Percentiles rank a stretch among this genome's conserved stretches.
Conservation (phyloP, 768 basidiomycete genomes). For the Lyophyllum semitale region DNA sequence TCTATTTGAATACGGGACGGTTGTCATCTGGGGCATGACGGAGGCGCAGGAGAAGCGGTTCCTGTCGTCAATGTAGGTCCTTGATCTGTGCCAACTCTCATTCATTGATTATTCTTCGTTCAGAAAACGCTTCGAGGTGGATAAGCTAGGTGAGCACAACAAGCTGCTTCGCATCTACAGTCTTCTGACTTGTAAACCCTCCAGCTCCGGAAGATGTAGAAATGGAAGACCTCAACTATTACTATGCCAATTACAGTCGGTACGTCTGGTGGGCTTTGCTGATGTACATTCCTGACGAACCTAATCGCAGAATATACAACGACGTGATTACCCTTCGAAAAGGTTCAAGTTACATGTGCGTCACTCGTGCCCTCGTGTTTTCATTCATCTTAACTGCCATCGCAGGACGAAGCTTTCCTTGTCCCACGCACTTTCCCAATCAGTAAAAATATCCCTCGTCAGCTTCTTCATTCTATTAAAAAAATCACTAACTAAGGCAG, state of each 20-base stretch:
- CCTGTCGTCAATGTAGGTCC: slow-evolving; percentile 81
- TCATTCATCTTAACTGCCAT: neutral
- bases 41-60: slow-evolving; percentile 91
- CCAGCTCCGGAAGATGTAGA: slow-evolving; percentile 85
- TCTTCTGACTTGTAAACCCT: slow-evolving; percentile 5
- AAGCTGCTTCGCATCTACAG: neutral
- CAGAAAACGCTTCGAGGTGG: slow-evolving; percentile 94
- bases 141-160: slow-evolving; percentile 65
- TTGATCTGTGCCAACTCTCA: slow-evolving; percentile 1
- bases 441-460: slow-evolving; percentile 94
- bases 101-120: slow-evolving; percentile 13
- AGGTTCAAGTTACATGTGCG: slow-evolving; percentile 94
- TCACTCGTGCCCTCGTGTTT: slow-evolving; percentile 8
- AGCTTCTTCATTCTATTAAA: slow-evolving; percentile 6
- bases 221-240: slow-evolving; percentile 97
- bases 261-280: slow-evolving; percentile 31
- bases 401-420: slow-evolving; percentile 92
- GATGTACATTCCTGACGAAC: slow-evolving; percentile 6
- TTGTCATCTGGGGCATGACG: slow-evolving; percentile 98
- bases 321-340: slow-evolving; percentile 95
- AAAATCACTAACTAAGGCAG: neutral
- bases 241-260: slow-evolving; percentile 97
- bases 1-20: slow-evolving; percentile 91
- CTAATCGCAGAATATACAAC: slow-evolving; percentile 77
- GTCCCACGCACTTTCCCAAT: slow-evolving; percentile 94